A percentile compares a stretch with the other conserved stretches of the same genome.
phyloP scores from a whole-genome alignment of 139 green algal species.

The Coccomyxa sp. region DNA sequence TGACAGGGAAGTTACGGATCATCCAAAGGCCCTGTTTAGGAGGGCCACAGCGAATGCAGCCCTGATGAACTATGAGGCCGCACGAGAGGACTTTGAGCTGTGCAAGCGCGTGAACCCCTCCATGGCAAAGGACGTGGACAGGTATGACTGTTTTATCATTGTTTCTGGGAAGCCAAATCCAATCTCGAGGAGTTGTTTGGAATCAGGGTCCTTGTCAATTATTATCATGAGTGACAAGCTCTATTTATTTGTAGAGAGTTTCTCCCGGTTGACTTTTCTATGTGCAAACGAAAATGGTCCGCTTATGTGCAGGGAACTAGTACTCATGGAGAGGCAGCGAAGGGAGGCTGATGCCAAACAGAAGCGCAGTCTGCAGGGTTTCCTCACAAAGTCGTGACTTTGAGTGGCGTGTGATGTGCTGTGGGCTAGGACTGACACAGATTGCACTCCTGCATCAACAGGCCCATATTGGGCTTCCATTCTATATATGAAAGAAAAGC shows the following conservation, averaged over 20 bases:
- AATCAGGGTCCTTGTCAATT: background rate
- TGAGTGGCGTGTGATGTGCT: background rate
- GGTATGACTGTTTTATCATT: background rate
- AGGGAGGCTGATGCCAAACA: slow-evolving; percentile 39
- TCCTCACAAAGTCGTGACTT: slow-evolving; percentile 23
- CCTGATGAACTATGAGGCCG: slow-evolving; percentile 54
- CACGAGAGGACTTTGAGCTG: slow-evolving; percentile 36
- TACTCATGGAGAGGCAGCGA: background rate
- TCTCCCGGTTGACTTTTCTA: background rate
- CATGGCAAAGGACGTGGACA: slow-evolving; percentile 19
- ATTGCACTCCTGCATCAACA: too few relatives aligned
- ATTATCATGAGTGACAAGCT: background rate
- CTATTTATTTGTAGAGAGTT: background rate
- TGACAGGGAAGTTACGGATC: slow-evolving; percentile 13
- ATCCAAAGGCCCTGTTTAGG: slow-evolving; percentile 40
- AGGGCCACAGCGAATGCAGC: slow-evolving; percentile 24
- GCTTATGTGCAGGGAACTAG: background rate
- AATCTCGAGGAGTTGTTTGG: background rate
- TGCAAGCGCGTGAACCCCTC: slow-evolving; percentile 25
- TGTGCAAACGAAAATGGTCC: background rate
- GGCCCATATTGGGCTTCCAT: too few relatives aligned
- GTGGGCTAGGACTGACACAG: background rate
- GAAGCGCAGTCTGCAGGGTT: slow-evolving; percentile 43
- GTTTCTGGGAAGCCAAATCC: background rate
- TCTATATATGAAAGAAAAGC: too few relatives aligned